Percentiles rank a stretch among this genome's conserved stretches.
phyloP scores from a whole-genome alignment of 768 basidiomycete genomes.

The Leccinum rimulosum region DNA sequence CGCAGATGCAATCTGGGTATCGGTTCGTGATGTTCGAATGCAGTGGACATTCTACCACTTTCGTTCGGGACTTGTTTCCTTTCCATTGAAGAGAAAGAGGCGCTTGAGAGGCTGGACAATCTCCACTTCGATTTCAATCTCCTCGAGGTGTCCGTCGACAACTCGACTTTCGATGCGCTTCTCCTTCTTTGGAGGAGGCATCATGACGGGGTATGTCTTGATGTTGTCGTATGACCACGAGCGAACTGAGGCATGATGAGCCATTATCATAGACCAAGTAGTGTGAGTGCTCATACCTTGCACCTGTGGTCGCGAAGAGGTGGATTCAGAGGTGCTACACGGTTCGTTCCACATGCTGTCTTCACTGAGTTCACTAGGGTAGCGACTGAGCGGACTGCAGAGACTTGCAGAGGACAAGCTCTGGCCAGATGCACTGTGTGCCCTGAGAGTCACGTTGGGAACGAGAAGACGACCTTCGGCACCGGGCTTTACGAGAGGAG shows the following conservation, averaged over 20 bases:
- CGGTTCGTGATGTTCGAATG: slow-evolving; percentile 16
- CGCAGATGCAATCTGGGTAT: slow-evolving; percentile 31
- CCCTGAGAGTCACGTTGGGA: slow-evolving; percentile 39
- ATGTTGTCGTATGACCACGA: slow-evolving; percentile 79
- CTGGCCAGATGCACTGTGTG: slow-evolving; percentile 36
- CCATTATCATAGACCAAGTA: background rate
- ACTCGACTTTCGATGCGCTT: slow-evolving; percentile 47
- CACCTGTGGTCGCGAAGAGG: slow-evolving; percentile 39
- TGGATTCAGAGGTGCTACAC: slow-evolving; percentile 21
- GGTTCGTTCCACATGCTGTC: slow-evolving; percentile 31
- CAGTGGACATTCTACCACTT: slow-evolving; percentile 24
- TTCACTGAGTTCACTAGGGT: slow-evolving; percentile 40
- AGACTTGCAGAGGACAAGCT: slow-evolving; percentile 26
- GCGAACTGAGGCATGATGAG: slow-evolving; percentile 43
- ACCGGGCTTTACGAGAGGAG: slow-evolving; percentile 52
- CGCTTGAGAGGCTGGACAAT: slow-evolving; percentile 55
- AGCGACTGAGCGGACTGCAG: slow-evolving; percentile 40
- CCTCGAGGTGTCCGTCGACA: slow-evolving; percentile 47
- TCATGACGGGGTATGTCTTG: slow-evolving; percentile 59
- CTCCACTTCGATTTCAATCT: slow-evolving; percentile 54
- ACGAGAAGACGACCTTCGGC: slow-evolving; percentile 66
- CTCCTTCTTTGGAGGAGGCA: slow-evolving; percentile 53
- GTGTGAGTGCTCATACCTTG: slow-evolving; percentile 45
- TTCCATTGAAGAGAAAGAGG: slow-evolving; percentile 67
- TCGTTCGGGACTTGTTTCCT: slow-evolving; percentile 31